These are phyloP conservation scores for Apophysomyces variabilis DNA, from an alignment of 371 early-diverging fungal species.

Conservation along the genomic window DNA sequence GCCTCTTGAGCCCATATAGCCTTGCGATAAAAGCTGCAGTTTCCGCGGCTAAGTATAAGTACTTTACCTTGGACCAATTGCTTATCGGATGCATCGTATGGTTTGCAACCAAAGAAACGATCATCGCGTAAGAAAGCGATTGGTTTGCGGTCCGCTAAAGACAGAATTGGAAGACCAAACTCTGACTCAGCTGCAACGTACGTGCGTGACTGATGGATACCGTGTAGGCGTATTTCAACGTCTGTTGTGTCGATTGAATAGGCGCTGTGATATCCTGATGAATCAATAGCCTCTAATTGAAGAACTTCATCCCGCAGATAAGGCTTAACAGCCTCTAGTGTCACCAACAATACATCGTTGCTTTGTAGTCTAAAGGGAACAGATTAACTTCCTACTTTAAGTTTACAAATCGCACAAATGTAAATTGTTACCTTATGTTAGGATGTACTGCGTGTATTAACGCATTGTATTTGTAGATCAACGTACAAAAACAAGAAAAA, in stretches of 20 bases:
- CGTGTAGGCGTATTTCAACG: constrained; percentile 20
- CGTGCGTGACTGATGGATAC: neutral
- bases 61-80: constrained; percentile 34
- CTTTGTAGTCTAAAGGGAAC: constrained; percentile 17
- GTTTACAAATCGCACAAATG: neutral
- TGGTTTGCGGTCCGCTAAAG: neutral
- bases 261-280: neutral
- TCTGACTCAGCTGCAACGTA: constrained; percentile 18
- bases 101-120: constrained; percentile 42
- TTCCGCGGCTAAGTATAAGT: constrained; percentile 51
- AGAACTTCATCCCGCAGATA: constrained; percentile 15
- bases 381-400: neutral
- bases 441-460: constrained; percentile 22
- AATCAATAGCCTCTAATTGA: constrained; percentile 4
- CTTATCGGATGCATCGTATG: constrained; percentile 27
- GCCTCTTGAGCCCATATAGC: constrained; percentile 51
- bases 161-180: constrained; percentile 18
- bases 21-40: constrained; percentile 54
- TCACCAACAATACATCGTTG: constrained; percentile 14
- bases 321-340: constrained; percentile 21
- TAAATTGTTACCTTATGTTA: constrained; percentile 20
- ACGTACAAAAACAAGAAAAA: constrained; percentile 14
- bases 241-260: neutral
- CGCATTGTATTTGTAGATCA: constrained; percentile 18
- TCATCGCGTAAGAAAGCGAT: constrained; percentile 30